These are phyloP conservation scores for sunflower (Helianthus annuus) DNA, from an alignment of 129 eudicot species.

Conservation along the genomic window DNA sequence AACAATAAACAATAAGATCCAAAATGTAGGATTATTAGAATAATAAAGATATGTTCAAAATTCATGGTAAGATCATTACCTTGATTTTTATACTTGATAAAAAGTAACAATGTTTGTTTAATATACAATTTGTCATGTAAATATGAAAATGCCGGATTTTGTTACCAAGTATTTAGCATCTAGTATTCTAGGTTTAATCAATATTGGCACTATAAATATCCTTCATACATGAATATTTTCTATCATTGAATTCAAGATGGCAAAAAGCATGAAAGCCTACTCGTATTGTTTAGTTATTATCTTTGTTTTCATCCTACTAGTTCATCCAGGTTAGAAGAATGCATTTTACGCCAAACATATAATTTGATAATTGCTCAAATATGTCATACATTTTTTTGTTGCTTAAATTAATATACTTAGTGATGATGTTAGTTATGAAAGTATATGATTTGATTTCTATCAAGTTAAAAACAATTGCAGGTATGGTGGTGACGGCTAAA, in stretches of 20 bases:
- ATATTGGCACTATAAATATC: constrained; percentile 11
- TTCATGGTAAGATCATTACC: no score
- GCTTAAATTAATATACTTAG: not conserved
- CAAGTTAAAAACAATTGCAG: constrained; percentile 3
- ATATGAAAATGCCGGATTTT: no score
- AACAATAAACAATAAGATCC: no score
- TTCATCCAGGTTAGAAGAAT: constrained; percentile 11
- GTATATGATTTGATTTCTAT: not conserved
- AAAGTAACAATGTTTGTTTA: no score
- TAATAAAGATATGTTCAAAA: no score
- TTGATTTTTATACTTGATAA: no score
- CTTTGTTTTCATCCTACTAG: constrained; percentile 7
- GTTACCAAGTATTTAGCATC: not conserved
- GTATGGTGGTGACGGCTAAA: not conserved
- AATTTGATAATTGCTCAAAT: not conserved
- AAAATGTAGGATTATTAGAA: no score
- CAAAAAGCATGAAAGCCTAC: constrained; percentile 9
- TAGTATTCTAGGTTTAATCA: not conserved
- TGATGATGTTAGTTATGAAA: not conserved
- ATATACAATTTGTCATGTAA: no score
- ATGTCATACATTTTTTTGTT: not conserved
- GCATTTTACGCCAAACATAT: not conserved
- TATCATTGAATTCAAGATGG: constrained; percentile 8
- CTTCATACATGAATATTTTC: not conserved
- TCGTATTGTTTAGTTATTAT: not conserved